Base-by-base conservation (phyloP, 2,329 filamentous ascomycete species). In the Pyrenochaeta sp. region DNA sequence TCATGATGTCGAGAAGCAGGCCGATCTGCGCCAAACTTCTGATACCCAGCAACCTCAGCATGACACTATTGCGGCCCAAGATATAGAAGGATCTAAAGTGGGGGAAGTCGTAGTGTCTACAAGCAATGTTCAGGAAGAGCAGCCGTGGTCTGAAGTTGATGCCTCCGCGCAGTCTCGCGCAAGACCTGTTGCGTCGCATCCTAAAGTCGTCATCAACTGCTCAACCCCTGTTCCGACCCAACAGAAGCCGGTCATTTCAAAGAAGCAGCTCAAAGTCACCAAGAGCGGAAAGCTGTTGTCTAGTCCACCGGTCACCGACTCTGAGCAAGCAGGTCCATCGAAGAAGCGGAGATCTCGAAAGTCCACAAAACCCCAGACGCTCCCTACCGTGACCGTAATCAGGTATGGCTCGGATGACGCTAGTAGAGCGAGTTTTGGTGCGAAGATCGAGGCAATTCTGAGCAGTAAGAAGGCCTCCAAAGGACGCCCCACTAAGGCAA, bases 371-470 rank as follows among this genome's bases (percentile, higher is more conserved):
- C 41, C 50, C 7, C 58, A 62, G 20, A 26, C 62, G 3, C 69
- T 57, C 61, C 66, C 56, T 50, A 67, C 50, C 14, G 58, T 88
- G 4, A 78, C 85, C 2, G 71, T 73, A 9, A 76, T 90, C 21
- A 77, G 72, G 48, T 93, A 93, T 60, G 82, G 81, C 2, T 62
- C 58, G 4, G 78, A 82, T 42, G 63, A 73, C 6, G 65, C 63
- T 19, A 73, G 71, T 26, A 77, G 78, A 26, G 60, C 67, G 21
- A 70, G 71, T 0, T 66, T 89, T 19, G 87, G 85, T 0, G 65
- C 77, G 7, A 79, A 77, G 52, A 87, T 96, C 42, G 72, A 85
- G 17, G 73, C 78, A 4, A 88, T 95, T 17, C 67, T 91, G 39
- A 46, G 58, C 57, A 71, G 72, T 29, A 30, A 55, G 23, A 69